Conservation (phyloP, 495 filamentous ascomycete genomes). For the Aspergillus mulundensis region DNA sequence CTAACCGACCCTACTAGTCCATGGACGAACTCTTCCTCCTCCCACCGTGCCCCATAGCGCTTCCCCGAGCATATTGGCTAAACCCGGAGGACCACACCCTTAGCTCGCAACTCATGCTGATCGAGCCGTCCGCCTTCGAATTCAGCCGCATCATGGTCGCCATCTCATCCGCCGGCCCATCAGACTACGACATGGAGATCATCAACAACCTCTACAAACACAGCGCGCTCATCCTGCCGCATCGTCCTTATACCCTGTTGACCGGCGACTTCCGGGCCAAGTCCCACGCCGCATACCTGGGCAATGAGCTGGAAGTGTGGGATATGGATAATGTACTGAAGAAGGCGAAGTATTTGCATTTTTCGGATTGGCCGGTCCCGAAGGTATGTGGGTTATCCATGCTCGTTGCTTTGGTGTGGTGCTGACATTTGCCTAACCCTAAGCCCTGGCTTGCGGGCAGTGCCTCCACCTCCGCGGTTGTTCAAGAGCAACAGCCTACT, state of each 20-base stretch:
- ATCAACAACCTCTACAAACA: slow-evolving; percentile 29
- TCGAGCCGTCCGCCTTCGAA: slow-evolving; percentile 47
- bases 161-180: slow-evolving; percentile 20
- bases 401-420: too few relatives aligned
- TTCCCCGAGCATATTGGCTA: too few relatives aligned
- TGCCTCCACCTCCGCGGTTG: too few relatives aligned
- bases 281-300: slow-evolving; percentile 53
- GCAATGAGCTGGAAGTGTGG: slow-evolving; percentile 52
- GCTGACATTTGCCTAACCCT: too few relatives aligned
- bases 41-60: too few relatives aligned
- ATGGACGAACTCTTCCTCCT: too few relatives aligned
- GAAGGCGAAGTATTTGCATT: slow-evolving; percentile 43
- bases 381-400: too few relatives aligned
- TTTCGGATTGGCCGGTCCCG: too few relatives aligned
- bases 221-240: slow-evolving; percentile 34
- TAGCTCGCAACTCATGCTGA: slow-evolving; percentile 52
- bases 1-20: too few relatives aligned
- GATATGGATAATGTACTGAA: slow-evolving; percentile 51
- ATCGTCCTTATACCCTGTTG: slow-evolving; percentile 58
- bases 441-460: too few relatives aligned
- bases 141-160: slow-evolving; percentile 45
- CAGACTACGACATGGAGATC: slow-evolving; percentile 63
- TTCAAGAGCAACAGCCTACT: too few relatives aligned
- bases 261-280: slow-evolving; percentile 58
- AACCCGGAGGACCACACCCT: slow-evolving; percentile 26